Evolutionary conservation across 805 yeast species (phyloP).

Genomic region (Ogataea chonburiensis): DNA sequence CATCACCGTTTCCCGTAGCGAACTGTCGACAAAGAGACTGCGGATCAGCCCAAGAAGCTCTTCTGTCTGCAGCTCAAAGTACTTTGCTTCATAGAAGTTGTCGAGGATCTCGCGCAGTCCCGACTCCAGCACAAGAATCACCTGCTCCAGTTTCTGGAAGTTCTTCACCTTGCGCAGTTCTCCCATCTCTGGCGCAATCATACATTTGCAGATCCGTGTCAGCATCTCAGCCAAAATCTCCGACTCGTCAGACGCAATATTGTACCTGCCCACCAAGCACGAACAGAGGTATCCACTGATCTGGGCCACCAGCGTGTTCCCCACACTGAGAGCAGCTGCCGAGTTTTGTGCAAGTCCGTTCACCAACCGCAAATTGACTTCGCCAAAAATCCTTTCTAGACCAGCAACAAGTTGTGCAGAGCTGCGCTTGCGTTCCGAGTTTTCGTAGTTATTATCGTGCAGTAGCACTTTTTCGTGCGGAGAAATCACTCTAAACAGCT

Average conservation of each 20-base stretch:
- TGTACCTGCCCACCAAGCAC: slow-evolving; percentile 22
- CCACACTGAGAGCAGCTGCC: slow-evolving; percentile 20
- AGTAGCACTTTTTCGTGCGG: slow-evolving; percentile 20
- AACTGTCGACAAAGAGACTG: slow-evolving; percentile 47
- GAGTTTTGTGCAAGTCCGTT: slow-evolving; percentile 22
- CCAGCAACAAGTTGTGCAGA: slow-evolving; percentile 11
- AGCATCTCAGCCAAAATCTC: slow-evolving; percentile 21
- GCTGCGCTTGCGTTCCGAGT: slow-evolving; percentile 8
- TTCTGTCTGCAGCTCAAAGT: slow-evolving; percentile 46
- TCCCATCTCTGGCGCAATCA: slow-evolving; percentile 6
- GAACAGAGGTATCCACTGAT: slow-evolving; percentile 21
- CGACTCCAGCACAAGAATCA: slow-evolving; percentile 26
- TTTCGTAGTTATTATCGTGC: slow-evolving; percentile 22
- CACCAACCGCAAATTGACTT: slow-evolving; percentile 16
- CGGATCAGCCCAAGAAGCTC: slow-evolving; percentile 44
- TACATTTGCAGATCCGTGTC: slow-evolving; percentile 10
- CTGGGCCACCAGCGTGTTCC: slow-evolving; percentile 18
- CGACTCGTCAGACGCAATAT: slow-evolving; percentile 36
- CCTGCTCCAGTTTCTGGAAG: slow-evolving; percentile 32
- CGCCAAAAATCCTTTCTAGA: slow-evolving; percentile 15
- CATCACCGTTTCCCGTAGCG: slow-evolving; percentile 43
- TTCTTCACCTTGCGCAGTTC: slow-evolving; percentile 23
- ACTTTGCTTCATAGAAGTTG: slow-evolving; percentile 50
- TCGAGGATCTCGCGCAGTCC: slow-evolving; percentile 48
- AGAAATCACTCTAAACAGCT: slow-evolving; percentile 13